Conservation (phyloP, 163 green algal genomes). For the Scenedesmus sp. region DNA sequence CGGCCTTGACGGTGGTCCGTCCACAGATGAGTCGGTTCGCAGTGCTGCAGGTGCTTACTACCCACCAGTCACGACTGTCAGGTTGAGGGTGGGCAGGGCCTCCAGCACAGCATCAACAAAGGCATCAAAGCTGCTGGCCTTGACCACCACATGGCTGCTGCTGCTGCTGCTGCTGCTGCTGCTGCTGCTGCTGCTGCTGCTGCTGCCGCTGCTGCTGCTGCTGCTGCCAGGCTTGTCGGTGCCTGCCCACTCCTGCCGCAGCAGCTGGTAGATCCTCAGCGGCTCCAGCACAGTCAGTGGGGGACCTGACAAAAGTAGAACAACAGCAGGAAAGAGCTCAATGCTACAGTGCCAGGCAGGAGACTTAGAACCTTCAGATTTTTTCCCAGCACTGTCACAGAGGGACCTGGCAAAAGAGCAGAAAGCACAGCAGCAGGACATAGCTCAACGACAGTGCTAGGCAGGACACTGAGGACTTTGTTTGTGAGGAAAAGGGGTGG, state of each 20-base stretch:
- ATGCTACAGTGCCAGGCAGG: too few relatives aligned
- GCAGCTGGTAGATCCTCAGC: constrained; percentile 42
- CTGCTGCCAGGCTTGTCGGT: not conserved
- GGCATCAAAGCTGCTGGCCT: constrained; percentile 45
- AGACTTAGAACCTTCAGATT: too few relatives aligned
- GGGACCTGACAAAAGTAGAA: too few relatives aligned
- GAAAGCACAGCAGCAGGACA: too few relatives aligned
- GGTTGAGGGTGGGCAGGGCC: not conserved
- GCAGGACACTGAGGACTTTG: too few relatives aligned
- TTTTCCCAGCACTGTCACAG: too few relatives aligned
- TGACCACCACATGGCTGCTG: not conserved
- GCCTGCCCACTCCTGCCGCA: constrained; percentile 30
- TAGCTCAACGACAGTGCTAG: too few relatives aligned
- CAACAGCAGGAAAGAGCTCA: too few relatives aligned
- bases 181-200: not conserved
- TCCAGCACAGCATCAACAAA: constrained; percentile 51
- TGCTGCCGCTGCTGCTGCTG: not conserved
- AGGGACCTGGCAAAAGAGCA: too few relatives aligned
- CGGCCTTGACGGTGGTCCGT: too few relatives aligned
- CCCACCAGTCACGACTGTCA: constrained; percentile 38
- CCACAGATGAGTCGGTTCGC: too few relatives aligned
- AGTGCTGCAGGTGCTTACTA: not conserved
- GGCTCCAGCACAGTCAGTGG: constrained; percentile 36
- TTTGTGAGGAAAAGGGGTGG: too few relatives aligned
- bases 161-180: not conserved